A percentile compares a stretch with the other conserved stretches of the same genome.
These are phyloP conservation scores for Spergularia azorica DNA, from an alignment of 179 eudicot genomes.

Conservation along the genomic window DNA sequence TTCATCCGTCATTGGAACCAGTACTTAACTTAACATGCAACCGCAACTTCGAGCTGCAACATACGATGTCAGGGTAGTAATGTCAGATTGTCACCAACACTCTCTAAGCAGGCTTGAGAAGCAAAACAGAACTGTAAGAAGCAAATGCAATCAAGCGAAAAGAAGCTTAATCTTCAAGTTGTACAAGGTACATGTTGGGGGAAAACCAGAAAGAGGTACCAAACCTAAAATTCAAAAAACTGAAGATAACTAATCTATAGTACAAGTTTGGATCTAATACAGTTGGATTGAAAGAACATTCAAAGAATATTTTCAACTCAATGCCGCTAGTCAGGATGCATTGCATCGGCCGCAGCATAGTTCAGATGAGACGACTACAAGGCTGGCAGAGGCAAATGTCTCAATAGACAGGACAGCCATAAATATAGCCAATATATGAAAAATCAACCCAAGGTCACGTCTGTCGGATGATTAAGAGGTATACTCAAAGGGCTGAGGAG, in stretches of 20 bases:
- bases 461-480: constrained; percentile 39
- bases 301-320: not conserved
- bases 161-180: not conserved
- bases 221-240: not conserved
- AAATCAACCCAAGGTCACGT: not conserved
- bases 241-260: not conserved
- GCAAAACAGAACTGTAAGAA: not conserved
- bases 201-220: not conserved
- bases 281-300: not conserved
- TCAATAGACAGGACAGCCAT: not conserved
- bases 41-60: no score
- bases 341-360: not conserved
- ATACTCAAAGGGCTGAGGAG: constrained; percentile 89
- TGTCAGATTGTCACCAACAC: no score
- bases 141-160: not conserved
- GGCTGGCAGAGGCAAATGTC: not conserved
- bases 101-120: no score
- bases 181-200: not conserved
- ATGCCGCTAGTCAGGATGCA: not conserved
- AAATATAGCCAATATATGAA: not conserved
- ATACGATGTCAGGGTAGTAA: no score
- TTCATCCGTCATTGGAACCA: no score
- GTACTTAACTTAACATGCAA: no score
- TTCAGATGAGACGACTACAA: no score
- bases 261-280: constrained; percentile 11